Evolutionary conservation across 805 yeast genomes (phyloP), one percentile per base, ranked within the genome.

Genomic region (Kurtzmaniella cleridarum): DNA sequence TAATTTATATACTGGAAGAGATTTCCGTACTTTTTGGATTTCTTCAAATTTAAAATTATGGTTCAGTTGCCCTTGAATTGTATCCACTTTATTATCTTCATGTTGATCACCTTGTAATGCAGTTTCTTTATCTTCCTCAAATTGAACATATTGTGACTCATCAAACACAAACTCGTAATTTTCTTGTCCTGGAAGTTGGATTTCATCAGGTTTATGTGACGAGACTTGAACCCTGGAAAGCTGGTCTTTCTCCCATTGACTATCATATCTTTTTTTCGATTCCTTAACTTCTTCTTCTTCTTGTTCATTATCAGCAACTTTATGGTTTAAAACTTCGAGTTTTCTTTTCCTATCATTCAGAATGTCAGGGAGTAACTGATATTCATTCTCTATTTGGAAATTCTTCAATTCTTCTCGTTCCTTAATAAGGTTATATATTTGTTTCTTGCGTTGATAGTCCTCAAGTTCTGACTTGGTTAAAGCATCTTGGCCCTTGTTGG

Each of bases 91-190:
- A 18, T 24, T 31, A 8, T n/a, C 41, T 13, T 36, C 41, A 3
- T 41, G 43, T 10, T 36, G 43, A 31, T 46, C 48, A 3, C 51
- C 53, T 14, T 37, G 15, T 34, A 48, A 35, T 23, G 29, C 35
- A 27, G 37, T 40, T 6, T 42, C 45, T 16, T 51, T 50, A 27
- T 50, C 53, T 3, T 49, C 44, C 9, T 54, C 55, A 41, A 55
- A 59, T 17, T 55, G 41, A 12, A 58, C 55, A 41, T 51, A 55
- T 36, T 83, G 86, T 0, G 76, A 64, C 32, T 74, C 73, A 54
- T 86, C 93, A 59, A 84, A 84, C 0, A 87, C 91, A 61, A 70
- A 87, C 10, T 84, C 95, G 51, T 83, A 86, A 31, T 76, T 57
- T 7, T 69, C 66, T 27, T 58, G 69, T 2, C 63, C 62, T 0